Conservation (phyloP, 805 yeast genomes). For the Yarrowia sp. region DNA sequence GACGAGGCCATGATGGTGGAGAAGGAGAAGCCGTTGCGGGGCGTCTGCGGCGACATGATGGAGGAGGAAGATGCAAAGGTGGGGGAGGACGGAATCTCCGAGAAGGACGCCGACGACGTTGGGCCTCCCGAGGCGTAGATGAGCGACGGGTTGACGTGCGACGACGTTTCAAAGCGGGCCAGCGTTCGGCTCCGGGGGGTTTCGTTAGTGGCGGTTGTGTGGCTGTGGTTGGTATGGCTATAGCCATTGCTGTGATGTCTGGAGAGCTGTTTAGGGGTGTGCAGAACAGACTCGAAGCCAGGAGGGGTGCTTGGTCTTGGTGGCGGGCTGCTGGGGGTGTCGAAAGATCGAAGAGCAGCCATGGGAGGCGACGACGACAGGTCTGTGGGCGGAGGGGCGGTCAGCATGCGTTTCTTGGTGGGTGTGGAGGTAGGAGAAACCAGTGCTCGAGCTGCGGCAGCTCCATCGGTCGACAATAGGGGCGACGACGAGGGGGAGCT, state of each 20-base stretch:
- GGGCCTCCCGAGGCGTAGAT: neutral
- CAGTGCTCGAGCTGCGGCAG: neutral
- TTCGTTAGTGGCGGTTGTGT: neutral
- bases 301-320: conserved; percentile 4
- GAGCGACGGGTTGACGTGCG: conserved; percentile 22
- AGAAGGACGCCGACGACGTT: neutral
- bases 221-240: neutral
- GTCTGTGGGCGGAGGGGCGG: neutral
- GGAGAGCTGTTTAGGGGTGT: neutral
- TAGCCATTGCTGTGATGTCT: neutral
- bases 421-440: conserved; percentile 1
- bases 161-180: conserved; percentile 11
- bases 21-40: conserved; percentile 30
- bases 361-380: conserved; percentile 17
- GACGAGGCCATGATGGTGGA: conserved; percentile 30
- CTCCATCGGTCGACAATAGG: conserved; percentile 1
- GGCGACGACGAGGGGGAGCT: conserved; percentile 5
- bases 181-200: conserved; percentile 13
- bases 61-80: conserved; percentile 23
- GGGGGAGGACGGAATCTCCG: conserved; percentile 17
- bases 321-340: conserved; percentile 6
- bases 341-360: neutral
- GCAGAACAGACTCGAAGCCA: neutral
- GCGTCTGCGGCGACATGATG: conserved; percentile 14
- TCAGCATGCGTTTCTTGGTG: conserved; percentile 5